Percentiles rank a stretch among this genome's conserved stretches.
Conservation (phyloP, 768 basidiomycete species). For the Tylopilus sp. region DNA sequence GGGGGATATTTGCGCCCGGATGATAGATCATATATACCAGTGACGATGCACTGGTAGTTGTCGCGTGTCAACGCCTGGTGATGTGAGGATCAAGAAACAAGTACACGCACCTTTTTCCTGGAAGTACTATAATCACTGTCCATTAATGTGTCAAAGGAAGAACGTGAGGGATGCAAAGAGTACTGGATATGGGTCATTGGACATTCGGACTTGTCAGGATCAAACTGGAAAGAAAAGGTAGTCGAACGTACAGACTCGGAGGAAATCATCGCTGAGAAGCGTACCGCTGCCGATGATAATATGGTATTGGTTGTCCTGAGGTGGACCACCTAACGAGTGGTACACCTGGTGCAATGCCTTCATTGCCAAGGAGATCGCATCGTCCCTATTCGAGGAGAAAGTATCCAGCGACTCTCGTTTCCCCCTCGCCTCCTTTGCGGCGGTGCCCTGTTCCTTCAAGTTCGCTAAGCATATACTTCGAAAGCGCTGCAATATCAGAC, state of each 20-base stretch:
- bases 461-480: too few species aligned
- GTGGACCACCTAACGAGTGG: too few species aligned
- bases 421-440: too few species aligned
- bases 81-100: not conserved
- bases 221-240: not conserved
- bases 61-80: not conserved
- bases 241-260: not conserved
- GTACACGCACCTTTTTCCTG: not conserved
- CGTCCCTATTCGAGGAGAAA: too few species aligned
- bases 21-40: not conserved
- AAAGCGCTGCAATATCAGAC: too few species aligned
- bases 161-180: not conserved
- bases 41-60: not conserved
- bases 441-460: too few species aligned
- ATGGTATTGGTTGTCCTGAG: not conserved
- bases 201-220: not conserved
- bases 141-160: not conserved
- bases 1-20: not conserved
- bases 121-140: not conserved
- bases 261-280: not conserved
- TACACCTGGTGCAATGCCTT: too few species aligned
- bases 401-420: too few species aligned
- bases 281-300: not conserved
- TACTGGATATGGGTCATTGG: not conserved
- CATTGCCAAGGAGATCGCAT: too few species aligned